Evolutionary conservation across 192 early-diverging fungal species (phyloP).

Genomic region (Phlyctochytrium bullatum): DNA sequence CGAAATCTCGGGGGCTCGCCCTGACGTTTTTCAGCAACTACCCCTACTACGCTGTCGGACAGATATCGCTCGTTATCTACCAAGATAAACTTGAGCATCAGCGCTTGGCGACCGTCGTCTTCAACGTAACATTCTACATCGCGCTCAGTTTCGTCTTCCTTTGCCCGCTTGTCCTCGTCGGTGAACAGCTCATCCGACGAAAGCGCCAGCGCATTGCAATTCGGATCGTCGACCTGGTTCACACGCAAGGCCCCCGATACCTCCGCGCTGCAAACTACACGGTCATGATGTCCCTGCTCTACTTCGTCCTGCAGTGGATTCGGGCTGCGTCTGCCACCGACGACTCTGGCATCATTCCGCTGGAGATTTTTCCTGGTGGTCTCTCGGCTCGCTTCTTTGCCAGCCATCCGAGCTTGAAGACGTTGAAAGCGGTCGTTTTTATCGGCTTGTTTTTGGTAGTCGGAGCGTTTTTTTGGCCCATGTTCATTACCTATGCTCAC

Average conservation of each 20-base stretch:
- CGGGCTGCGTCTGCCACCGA: too few relatives aligned
- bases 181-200: background rate
- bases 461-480: too few relatives aligned
- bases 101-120: background rate
- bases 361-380: too few relatives aligned
- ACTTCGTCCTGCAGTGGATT: slow-evolving; percentile 1
- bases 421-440: too few relatives aligned
- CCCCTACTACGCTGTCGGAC: slow-evolving; percentile 8
- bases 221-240: slow-evolving; percentile 8
- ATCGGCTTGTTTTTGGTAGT: too few relatives aligned
- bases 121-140: background rate
- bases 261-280: background rate
- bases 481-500: too few relatives aligned
- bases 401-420: too few relatives aligned
- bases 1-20: background rate
- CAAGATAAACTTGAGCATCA: background rate
- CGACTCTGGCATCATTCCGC: too few relatives aligned
- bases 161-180: background rate
- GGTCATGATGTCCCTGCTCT: background rate
- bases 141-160: background rate
- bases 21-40: background rate
- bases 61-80: background rate
- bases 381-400: too few relatives aligned
- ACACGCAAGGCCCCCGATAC: slow-evolving; percentile 2
- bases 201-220: slow-evolving; percentile 1